phyloP scores from a whole-genome alignment of 176 grass and related monocot genomes.

The Triticum timopheevii region DNA sequence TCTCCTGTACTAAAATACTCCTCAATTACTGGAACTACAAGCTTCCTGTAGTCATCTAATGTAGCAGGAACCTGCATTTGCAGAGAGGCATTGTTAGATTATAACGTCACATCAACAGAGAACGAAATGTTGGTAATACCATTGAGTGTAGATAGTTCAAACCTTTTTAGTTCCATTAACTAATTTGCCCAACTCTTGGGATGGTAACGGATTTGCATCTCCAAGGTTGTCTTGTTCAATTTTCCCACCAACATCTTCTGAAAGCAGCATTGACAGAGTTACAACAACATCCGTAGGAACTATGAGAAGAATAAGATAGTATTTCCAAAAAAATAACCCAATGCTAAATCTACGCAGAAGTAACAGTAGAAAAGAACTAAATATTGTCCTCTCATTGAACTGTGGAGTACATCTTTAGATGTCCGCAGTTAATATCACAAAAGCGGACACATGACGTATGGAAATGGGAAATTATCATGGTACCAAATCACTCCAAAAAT shows the following conservation, averaged over 20 bases:
- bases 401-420: not conserved
- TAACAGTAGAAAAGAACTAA: not conserved
- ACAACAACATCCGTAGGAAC: not conserved
- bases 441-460: not conserved
- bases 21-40: constrained; percentile 59
- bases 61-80: constrained; percentile 52
- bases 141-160: constrained; percentile 21
- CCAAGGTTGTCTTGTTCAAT: constrained; percentile 41
- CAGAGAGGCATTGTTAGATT: constrained; percentile 18
- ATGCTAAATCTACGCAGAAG: not conserved
- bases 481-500: not conserved
- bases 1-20: constrained; percentile 88
- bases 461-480: not conserved
- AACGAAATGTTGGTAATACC: constrained; percentile 1
- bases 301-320: not conserved
- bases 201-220: constrained; percentile 39
- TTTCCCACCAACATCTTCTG: constrained; percentile 46
- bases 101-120: not conserved
- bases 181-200: constrained; percentile 41
- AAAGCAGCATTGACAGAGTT: constrained; percentile 29
- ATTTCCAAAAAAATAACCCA: not conserved
- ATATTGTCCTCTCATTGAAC: not conserved
- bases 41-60: constrained; percentile 66
- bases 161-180: constrained; percentile 56
- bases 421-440: constrained; percentile 12